Percentiles rank a stretch among this genome's conserved stretches.
These are phyloP conservation scores for Aspergillus pseudoterreus DNA, from an alignment of 2,329 filamentous ascomycete genomes.

Conservation along the genomic window DNA sequence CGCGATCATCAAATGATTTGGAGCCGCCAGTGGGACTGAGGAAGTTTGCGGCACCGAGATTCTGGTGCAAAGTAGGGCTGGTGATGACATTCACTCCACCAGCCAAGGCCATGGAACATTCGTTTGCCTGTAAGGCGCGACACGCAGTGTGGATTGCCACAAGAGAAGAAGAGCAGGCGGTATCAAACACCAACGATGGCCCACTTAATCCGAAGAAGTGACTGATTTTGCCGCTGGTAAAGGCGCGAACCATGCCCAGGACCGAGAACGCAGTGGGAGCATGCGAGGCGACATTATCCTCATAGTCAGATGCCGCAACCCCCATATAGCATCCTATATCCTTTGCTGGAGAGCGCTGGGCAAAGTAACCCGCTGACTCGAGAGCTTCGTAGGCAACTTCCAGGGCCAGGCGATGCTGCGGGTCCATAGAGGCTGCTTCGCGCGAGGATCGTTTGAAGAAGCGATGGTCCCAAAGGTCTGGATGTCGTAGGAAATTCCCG, in stretches of 20 bases:
- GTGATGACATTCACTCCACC: constrained; percentile 70
- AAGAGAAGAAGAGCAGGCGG: constrained; percentile 61
- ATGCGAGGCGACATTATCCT: constrained; percentile 42
- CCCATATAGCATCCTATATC: constrained; percentile 23
- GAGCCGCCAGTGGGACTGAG: constrained; percentile 41
- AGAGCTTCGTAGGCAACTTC: background rate
- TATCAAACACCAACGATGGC: constrained; percentile 68
- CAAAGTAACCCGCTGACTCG: background rate
- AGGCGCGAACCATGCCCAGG: constrained; percentile 58
- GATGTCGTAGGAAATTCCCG: constrained; percentile 42
- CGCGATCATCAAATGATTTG: constrained; percentile 47
- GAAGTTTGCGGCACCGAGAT: constrained; percentile 55
- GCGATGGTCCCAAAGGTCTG: background rate
- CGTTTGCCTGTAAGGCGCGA: constrained; percentile 66
- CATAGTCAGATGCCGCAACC: constrained; percentile 67
- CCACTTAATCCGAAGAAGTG: constrained; percentile 74
- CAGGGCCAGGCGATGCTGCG: background rate
- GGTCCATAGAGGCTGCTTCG: background rate
- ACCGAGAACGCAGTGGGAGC: constrained; percentile 53
- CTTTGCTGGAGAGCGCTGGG: background rate
- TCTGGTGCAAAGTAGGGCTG: constrained; percentile 73
- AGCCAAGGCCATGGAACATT: constrained; percentile 75
- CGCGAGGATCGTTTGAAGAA: background rate
- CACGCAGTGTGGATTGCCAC: constrained; percentile 69
- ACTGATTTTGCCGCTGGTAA: constrained; percentile 62